Conservation (phyloP, 768 basidiomycete genomes). For the Erythrobasidium yunnanense region DNA sequence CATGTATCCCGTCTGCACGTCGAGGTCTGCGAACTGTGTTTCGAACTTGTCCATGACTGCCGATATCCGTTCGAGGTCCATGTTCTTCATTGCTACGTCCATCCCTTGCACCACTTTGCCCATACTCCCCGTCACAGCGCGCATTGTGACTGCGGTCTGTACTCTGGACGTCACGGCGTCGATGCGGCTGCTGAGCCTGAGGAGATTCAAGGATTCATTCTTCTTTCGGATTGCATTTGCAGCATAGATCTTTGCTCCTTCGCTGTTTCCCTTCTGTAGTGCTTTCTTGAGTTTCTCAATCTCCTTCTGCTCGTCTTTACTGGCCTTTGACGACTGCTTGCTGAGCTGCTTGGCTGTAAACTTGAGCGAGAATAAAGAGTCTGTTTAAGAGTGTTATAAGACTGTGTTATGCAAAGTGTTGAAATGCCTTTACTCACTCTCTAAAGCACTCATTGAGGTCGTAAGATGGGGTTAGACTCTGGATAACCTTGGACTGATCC, state of each 20-base stretch:
- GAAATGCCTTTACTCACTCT: conserved; percentile 1
- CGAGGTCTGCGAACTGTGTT: conserved; percentile 84
- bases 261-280: conserved; percentile 87
- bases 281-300: conserved; percentile 93
- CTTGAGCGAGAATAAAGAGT: conserved; percentile 45
- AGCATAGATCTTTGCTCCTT: conserved; percentile 95
- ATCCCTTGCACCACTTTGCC: conserved; percentile 90
- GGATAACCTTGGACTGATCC: neutral
- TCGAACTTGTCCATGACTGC: conserved; percentile 99
- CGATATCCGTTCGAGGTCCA: conserved; percentile 99
- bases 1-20: conserved; percentile 97
- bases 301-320: conserved; percentile 85
- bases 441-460: conserved; percentile 15
- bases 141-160: conserved; percentile 96
- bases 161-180: conserved; percentile 94
- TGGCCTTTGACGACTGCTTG: conserved; percentile 91
- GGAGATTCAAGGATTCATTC: conserved; percentile 79
- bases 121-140: conserved; percentile 85
- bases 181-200: conserved; percentile 78
- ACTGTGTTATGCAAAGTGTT: neutral
- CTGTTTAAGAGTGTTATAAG: neutral
- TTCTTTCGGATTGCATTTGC: conserved; percentile 98
- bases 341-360: conserved; percentile 94
- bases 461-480: neutral
- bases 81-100: conserved; percentile 98